Evolutionary conservation across 192 early-diverging fungal genomes (phyloP).

Genomic region (Coemansia brasiliensis): DNA sequence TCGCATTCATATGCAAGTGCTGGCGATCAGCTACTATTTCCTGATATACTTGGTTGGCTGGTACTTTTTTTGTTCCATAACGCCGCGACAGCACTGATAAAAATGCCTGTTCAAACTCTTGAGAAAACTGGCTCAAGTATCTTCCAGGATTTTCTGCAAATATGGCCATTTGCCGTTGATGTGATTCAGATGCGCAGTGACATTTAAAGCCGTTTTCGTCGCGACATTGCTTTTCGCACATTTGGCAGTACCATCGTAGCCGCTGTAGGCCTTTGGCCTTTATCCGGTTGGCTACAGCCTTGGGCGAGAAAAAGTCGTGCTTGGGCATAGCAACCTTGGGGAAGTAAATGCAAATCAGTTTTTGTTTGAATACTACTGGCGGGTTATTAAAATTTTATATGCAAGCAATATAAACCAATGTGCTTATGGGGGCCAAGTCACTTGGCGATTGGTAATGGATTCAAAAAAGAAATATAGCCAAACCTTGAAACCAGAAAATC

Average conservation of each 20-base stretch:
- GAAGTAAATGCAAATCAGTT: background rate
- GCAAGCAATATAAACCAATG: too few species aligned
- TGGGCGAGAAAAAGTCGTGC: conserved; percentile 75
- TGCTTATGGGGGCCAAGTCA: too few species aligned
- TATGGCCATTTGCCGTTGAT: conserved; percentile 87
- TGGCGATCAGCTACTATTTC: conserved; percentile 89
- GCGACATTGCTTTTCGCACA: conserved; percentile 85
- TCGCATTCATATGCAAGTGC: conserved; percentile 97
- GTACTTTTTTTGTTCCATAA: conserved; percentile 77
- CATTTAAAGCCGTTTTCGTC: conserved; percentile 97
- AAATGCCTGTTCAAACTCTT: conserved; percentile 83
- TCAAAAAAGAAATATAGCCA: too few species aligned
- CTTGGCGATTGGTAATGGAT: too few species aligned
- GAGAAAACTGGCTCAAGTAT: conserved; percentile 74
- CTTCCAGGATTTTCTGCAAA: conserved; percentile 79
- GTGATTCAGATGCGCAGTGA: conserved; percentile 85
- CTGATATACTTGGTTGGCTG: conserved; percentile 96
- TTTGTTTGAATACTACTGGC: background rate
- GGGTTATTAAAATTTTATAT: background rate
- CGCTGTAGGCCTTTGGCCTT: conserved; percentile 90
- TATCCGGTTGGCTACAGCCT: conserved; percentile 88
- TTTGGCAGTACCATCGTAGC: conserved; percentile 92
- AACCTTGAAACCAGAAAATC: too few species aligned
- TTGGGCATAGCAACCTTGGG: conserved; percentile 60
- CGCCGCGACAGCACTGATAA: conserved; percentile 78